These are phyloP conservation scores for Podaxis carcinomalis DNA, from an alignment of 768 basidiomycete species.

Conservation along the genomic window DNA sequence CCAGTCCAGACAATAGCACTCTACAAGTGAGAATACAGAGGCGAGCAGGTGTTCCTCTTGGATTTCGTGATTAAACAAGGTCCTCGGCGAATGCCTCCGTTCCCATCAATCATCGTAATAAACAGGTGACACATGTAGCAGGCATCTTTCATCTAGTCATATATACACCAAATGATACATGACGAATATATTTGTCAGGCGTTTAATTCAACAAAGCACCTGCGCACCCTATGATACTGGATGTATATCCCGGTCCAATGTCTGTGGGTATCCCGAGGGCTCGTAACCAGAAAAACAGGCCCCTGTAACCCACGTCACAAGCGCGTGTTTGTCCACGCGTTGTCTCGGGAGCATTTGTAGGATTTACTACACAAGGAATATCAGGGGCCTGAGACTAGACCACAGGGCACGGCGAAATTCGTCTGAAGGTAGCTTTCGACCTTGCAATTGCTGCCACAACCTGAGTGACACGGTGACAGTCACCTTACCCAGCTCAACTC, in stretches of 20 bases:
- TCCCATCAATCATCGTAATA: constrained; percentile 3
- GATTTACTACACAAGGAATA: neutral
- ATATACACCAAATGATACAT: neutral
- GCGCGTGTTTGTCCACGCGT: neutral
- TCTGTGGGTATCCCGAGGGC: neutral
- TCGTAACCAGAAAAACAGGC: neutral
- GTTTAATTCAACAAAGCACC: neutral
- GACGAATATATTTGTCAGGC: neutral
- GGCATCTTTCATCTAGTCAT: constrained; percentile 1
- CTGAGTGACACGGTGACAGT: constrained; percentile 11
- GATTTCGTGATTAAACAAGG: neutral
- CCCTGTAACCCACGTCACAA: neutral
- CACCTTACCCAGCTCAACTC: constrained; percentile 1
- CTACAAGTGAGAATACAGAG: neutral
- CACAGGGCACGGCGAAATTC: neutral
- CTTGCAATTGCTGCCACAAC: neutral
- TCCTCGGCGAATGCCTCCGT: neutral
- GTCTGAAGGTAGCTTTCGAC: neutral
- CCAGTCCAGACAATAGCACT: neutral
- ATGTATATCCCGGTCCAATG: neutral
- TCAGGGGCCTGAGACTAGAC: no score
- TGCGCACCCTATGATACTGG: neutral
- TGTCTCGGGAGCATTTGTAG: no score
- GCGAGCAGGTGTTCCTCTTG: neutral
- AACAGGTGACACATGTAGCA: neutral